These are phyloP conservation scores for Fermentozyma sake DNA, from an alignment of 1,139 yeast genomes.

Conservation along the genomic window DNA sequence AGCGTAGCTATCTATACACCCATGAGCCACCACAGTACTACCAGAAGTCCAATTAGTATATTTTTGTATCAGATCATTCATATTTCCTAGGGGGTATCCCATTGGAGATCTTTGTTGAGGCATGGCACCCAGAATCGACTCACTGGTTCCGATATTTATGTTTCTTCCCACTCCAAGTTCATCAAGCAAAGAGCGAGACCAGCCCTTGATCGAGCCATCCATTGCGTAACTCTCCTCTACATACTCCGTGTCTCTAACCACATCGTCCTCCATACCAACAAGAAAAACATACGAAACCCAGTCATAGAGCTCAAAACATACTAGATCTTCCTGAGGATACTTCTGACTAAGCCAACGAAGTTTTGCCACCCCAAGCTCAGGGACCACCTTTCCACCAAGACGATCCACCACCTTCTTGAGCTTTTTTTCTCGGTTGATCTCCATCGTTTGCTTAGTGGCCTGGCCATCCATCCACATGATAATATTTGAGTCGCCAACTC, in stretches of 20 bases:
- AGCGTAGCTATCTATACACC: slow-evolving; percentile 56
- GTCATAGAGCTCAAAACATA: slow-evolving; percentile 51
- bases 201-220: slow-evolving; percentile 58
- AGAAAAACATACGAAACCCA: slow-evolving; percentile 39
- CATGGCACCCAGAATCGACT: too few relatives aligned
- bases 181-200: slow-evolving; percentile 28
- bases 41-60: slow-evolving; percentile 6
- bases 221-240: slow-evolving; percentile 21
- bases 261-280: slow-evolving; percentile 33
- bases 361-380: slow-evolving; percentile 58
- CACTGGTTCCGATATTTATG: slow-evolving; percentile 14
- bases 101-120: slow-evolving; percentile 8
- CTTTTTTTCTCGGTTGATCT: slow-evolving; percentile 19
- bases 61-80: slow-evolving; percentile 2
- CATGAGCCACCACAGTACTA: slow-evolving; percentile 45
- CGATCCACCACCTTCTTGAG: slow-evolving; percentile 4
- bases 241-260: slow-evolving; percentile 5
- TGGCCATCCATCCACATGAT: slow-evolving; percentile 61
- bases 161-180: slow-evolving; percentile 13
- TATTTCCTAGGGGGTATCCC: slow-evolving; percentile 20
- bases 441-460: slow-evolving; percentile 26
- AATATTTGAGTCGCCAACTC: slow-evolving; percentile 30
- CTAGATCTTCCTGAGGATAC: slow-evolving; percentile 16
- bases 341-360: slow-evolving; percentile 33
- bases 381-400: slow-evolving; percentile 46